Percentiles rank a stretch among this genome's conserved stretches.
These are phyloP conservation scores for Aspergillus heteromorphus DNA, from an alignment of 495 filamentous ascomycete species.

Conservation along the genomic window DNA sequence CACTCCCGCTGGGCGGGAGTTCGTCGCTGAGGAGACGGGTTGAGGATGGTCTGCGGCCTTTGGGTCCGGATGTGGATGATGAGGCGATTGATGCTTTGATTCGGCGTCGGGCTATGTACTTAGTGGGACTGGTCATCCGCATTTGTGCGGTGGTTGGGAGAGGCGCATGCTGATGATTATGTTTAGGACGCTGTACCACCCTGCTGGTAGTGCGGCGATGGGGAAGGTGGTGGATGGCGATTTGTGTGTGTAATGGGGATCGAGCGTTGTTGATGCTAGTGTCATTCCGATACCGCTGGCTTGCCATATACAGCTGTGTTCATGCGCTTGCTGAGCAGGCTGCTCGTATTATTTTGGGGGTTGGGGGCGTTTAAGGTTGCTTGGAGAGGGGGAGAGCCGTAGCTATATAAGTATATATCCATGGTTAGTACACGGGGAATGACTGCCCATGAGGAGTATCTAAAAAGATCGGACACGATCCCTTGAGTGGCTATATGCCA, in stretches of 20 bases:
- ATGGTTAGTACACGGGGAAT: too few relatives aligned
- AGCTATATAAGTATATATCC: too few relatives aligned
- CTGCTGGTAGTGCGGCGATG: neutral
- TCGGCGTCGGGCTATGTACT: neutral
- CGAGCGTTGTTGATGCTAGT: constrained; percentile 52
- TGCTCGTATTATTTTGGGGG: constrained; percentile 37
- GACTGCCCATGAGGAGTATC: too few relatives aligned
- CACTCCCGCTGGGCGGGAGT: neutral
- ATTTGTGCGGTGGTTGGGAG: neutral
- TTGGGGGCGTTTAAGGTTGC: neutral
- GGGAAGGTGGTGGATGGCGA: constrained; percentile 40
- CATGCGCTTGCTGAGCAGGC: constrained; percentile 52
- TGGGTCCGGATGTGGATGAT: neutral
- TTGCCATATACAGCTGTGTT: constrained; percentile 46
- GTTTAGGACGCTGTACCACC: neutral
- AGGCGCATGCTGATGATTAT: too few relatives aligned
- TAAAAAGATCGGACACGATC: too few relatives aligned
- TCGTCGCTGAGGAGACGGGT: neutral
- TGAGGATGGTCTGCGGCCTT: neutral
- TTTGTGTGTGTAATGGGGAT: constrained; percentile 43
- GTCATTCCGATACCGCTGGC: constrained; percentile 48
- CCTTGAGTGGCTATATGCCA: too few relatives aligned
- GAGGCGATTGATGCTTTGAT: neutral
- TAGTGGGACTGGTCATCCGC: neutral
- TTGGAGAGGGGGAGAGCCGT: too few relatives aligned